A percentile compares a stretch with the other conserved stretches of the same genome.
Conservation (phyloP, 1,284 basidiomycete genomes). For the Cryptococcus hybrid region DNA sequence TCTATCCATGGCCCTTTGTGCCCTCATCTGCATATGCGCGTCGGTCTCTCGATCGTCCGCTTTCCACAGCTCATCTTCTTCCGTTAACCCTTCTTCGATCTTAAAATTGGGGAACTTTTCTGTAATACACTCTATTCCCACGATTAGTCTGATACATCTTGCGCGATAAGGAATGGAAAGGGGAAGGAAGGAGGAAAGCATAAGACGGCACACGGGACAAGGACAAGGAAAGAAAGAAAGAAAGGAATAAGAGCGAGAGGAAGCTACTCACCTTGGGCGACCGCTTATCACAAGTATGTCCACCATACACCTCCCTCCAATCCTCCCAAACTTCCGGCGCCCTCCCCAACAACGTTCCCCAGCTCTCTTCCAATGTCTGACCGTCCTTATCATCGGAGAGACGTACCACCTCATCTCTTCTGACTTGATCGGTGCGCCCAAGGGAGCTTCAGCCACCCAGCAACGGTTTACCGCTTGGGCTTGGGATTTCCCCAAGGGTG, state of each 20-base stretch:
- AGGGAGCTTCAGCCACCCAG: slow-evolving; percentile 60
- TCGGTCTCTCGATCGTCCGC: slow-evolving; percentile 64
- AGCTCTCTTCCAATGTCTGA: slow-evolving; percentile 65
- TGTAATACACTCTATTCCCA: slow-evolving; percentile 55
- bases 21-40: slow-evolving; percentile 58
- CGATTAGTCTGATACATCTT: not conserved
- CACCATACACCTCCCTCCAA: slow-evolving; percentile 47
- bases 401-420: slow-evolving; percentile 57
- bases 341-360: slow-evolving; percentile 52
- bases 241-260: not conserved
- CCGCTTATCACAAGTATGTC: slow-evolving; percentile 47
- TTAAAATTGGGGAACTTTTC: slow-evolving; percentile 60
- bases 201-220: not conserved
- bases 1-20: slow-evolving; percentile 61
- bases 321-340: slow-evolving; percentile 46
- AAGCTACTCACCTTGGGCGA: slow-evolving; percentile 52
- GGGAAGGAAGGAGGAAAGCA: not conserved
- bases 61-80: slow-evolving; percentile 70
- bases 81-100: slow-evolving; percentile 67
- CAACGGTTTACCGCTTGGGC: slow-evolving; percentile 57
- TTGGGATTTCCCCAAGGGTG: slow-evolving; percentile 63
- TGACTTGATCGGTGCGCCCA: slow-evolving; percentile 61
- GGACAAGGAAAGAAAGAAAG: not conserved
- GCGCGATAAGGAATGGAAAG: no score
- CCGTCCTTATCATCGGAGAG: slow-evolving; percentile 72